Percentiles rank a stretch among this genome's conserved stretches.
These are phyloP conservation scores for Pulveroboletus sp. DNA, from an alignment of 768 basidiomycete species.

Conservation along the genomic window DNA sequence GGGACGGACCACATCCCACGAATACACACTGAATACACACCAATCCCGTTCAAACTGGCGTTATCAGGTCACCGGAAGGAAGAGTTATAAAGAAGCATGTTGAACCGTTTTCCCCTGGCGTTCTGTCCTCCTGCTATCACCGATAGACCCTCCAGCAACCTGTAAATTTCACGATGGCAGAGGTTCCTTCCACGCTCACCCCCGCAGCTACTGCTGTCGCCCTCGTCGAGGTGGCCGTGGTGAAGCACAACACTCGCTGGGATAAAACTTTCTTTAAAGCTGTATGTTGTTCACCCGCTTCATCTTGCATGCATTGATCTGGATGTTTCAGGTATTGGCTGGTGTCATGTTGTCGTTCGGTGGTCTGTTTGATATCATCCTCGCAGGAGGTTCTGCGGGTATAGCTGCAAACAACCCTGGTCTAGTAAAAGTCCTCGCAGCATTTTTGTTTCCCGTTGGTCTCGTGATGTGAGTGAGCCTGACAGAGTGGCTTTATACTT, in stretches of 20 bases:
- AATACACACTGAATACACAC: neutral
- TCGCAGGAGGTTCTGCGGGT: slow-evolving; percentile 54
- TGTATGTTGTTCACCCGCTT: slow-evolving; percentile 36
- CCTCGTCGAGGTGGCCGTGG: slow-evolving; percentile 54
- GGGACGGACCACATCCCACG: no score
- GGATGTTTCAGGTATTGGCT: slow-evolving; percentile 50
- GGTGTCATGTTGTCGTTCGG: slow-evolving; percentile 76
- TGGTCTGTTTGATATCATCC: slow-evolving; percentile 56
- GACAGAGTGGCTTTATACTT: neutral
- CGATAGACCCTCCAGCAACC: neutral
- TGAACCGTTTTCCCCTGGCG: neutral
- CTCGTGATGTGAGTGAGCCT: slow-evolving; percentile 59
- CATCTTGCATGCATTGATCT: neutral
- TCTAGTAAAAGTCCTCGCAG: slow-evolving; percentile 59
- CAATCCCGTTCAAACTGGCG: slow-evolving; percentile 8
- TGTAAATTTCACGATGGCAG: slow-evolving; percentile 13
- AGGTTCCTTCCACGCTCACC: slow-evolving; percentile 46
- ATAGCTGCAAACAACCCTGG: slow-evolving; percentile 57
- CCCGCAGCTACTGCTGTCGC: slow-evolving; percentile 54
- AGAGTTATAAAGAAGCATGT: slow-evolving; percentile 18
- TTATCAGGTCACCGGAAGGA: neutral
- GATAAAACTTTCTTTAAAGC: slow-evolving; percentile 65
- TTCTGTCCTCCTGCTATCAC: slow-evolving; percentile 4
- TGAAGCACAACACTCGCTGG: slow-evolving; percentile 61
- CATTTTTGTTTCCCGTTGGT: slow-evolving; percentile 72